Conservation (phyloP, 768 basidiomycete genomes). For the Infundibulicybe gibba region DNA sequence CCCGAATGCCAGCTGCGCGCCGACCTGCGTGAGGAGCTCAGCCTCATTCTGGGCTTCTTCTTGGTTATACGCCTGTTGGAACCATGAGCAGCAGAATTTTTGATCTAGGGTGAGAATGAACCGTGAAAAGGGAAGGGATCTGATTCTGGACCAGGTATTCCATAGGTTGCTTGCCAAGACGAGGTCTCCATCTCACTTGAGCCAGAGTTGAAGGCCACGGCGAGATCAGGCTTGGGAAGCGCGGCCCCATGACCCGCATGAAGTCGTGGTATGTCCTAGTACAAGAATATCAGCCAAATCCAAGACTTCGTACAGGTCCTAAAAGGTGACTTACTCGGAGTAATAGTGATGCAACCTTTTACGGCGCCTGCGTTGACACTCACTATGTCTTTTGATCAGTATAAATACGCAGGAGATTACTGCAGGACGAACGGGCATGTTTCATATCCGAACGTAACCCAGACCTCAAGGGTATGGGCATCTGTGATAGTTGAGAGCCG, state of each 20-base stretch:
- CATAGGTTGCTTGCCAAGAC: constrained; percentile 24
- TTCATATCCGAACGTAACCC: constrained; percentile 11
- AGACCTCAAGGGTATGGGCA: neutral
- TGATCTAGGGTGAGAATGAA: constrained; percentile 6
- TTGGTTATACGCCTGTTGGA: constrained; percentile 24
- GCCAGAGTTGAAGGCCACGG: constrained; percentile 33
- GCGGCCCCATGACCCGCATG: constrained; percentile 9
- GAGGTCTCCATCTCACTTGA: constrained; percentile 8
- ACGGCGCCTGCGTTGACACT: constrained; percentile 14
- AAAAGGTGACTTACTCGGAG: constrained; percentile 12
- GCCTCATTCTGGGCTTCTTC: constrained; percentile 26
- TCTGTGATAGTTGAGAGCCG: neutral
- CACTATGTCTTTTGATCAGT: constrained; percentile 7
- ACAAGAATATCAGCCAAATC: neutral
- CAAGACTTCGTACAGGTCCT: neutral
- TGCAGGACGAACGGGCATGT: constrained; percentile 18
- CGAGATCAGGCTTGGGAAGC: constrained; percentile 26
- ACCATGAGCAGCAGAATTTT: neutral
- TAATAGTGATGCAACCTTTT: constrained; percentile 16
- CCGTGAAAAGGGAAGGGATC: constrained; percentile 30
- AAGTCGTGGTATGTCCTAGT: constrained; percentile 30
- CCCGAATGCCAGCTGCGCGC: constrained; percentile 17
- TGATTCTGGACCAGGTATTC: constrained; percentile 17
- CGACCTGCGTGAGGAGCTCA: constrained; percentile 13
- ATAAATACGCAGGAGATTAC: neutral